These are phyloP conservation scores for Claviceps humidiphila DNA, from an alignment of 2,329 filamentous ascomycete species.

Conservation along the genomic window DNA sequence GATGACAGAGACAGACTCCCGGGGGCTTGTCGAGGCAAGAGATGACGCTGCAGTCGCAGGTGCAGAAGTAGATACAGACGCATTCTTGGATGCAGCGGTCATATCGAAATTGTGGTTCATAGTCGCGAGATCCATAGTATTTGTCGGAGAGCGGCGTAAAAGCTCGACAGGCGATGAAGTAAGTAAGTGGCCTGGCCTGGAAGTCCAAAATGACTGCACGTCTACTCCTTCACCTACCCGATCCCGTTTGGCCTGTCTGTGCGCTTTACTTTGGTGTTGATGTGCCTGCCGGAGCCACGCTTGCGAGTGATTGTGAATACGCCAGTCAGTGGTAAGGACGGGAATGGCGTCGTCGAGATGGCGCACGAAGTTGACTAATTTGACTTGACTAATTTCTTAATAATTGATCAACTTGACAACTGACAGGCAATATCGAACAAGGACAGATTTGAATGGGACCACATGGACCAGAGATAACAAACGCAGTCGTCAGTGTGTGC, in stretches of 20 bases:
- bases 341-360: not conserved
- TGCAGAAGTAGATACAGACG: not conserved
- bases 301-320: not conserved
- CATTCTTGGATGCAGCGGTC: not conserved
- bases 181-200: not conserved
- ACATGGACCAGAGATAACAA: no score
- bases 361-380: not conserved
- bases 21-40: slow-evolving; percentile 2
- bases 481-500: not conserved
- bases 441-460: no score
- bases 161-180: not conserved
- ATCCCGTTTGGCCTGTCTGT: not conserved
- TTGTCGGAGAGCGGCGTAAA: not conserved
- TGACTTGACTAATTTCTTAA: not conserved
- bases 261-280: not conserved
- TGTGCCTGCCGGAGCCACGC: not conserved
- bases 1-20: not conserved
- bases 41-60: not conserved
- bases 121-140: slow-evolving; percentile 5
- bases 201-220: not conserved
- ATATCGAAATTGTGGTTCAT: slow-evolving; percentile 2
- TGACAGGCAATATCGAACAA: not conserved
- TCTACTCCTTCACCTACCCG: no score
- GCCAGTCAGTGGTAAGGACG: not conserved
- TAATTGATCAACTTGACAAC: not conserved